A percentile compares a stretch with the other conserved stretches of the same genome.
These are phyloP conservation scores for Toxicodendron radicans DNA, from an alignment of 345 rosid genomes.

Conservation along the genomic window DNA sequence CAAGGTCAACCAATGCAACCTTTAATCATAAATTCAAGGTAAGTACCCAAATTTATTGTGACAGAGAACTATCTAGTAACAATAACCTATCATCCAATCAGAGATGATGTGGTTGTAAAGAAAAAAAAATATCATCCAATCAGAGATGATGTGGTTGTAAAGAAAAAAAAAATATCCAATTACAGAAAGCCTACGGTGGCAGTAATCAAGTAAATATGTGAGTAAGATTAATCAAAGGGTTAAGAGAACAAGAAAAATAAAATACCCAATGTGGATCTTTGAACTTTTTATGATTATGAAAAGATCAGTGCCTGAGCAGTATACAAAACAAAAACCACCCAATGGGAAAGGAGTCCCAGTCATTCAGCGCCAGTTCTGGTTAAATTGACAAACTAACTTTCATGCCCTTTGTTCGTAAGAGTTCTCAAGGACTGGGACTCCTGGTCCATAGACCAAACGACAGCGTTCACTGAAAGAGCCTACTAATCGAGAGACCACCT, in stretches of 20 bases:
- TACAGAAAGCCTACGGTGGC: neutral
- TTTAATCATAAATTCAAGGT: neutral
- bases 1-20: neutral
- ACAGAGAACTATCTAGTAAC: neutral
- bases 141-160: no score
- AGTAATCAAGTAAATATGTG: neutral
- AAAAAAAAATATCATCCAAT: no score
- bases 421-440: conserved; percentile 59
- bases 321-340: conserved; percentile 23
- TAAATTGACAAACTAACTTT: conserved; percentile 1
- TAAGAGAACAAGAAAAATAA: neutral
- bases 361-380: neutral
- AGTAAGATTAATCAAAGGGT: neutral
- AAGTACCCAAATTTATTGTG: neutral
- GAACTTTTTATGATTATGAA: neutral
- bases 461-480: conserved; percentile 79
- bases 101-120: neutral
- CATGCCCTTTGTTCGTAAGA: conserved; percentile 55
- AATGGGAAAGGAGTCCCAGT: neutral
- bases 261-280: neutral
- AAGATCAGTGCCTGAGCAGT: conserved; percentile 12
- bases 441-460: conserved; percentile 73
- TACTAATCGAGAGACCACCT: conserved; percentile 74
- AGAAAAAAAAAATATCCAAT: neutral
- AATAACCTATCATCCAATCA: neutral